Conservation (phyloP, 352 stramenopile genomes). For the Phytopythium oedochilum region DNA sequence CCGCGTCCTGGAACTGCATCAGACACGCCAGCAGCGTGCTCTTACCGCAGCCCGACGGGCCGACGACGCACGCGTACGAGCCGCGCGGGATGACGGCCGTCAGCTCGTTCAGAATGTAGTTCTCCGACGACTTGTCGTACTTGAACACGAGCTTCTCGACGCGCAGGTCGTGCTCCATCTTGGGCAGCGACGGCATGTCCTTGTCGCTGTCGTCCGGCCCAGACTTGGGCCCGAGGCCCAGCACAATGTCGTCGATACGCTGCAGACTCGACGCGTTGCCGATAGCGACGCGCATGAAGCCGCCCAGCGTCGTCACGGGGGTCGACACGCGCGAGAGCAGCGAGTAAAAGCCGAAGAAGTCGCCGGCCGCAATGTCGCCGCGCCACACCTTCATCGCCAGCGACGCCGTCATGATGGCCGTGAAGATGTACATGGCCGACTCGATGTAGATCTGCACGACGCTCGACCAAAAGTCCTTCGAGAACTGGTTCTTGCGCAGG, state of each 20-base stretch:
- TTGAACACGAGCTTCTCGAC: slow-evolving; percentile 83
- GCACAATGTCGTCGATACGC: slow-evolving; percentile 82
- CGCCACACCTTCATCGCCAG: slow-evolving; percentile 85
- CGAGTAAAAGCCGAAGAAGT: slow-evolving; percentile 85
- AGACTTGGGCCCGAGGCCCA: slow-evolving; percentile 38
- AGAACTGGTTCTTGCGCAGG: slow-evolving; percentile 83
- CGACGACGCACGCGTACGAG: slow-evolving; percentile 83
- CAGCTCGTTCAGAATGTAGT: slow-evolving; percentile 80
- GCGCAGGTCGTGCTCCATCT: slow-evolving; percentile 80
- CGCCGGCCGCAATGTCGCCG: slow-evolving; percentile 53
- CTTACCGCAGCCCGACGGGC: slow-evolving; percentile 83
- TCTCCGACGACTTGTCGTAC: slow-evolving; percentile 82
- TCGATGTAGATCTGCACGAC: slow-evolving; percentile 91
- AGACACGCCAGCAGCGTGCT: slow-evolving; percentile 83
- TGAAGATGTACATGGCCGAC: slow-evolving; percentile 89
- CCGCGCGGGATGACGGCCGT: slow-evolving; percentile 64
- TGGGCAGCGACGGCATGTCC: slow-evolving; percentile 63
- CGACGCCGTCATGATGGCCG: slow-evolving; percentile 80
- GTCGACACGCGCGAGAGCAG: slow-evolving; percentile 76
- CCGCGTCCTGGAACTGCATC: slow-evolving; percentile 87
- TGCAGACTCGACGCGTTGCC: slow-evolving; percentile 84
- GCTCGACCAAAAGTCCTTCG: slow-evolving; percentile 87
- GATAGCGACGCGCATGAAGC: slow-evolving; percentile 88
- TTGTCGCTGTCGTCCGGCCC: slow-evolving; percentile 50
- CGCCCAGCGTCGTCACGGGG: slow-evolving; percentile 76